These are phyloP conservation scores for Lyophyllum semitale DNA, from an alignment of 768 basidiomycete genomes.

Conservation along the genomic window DNA sequence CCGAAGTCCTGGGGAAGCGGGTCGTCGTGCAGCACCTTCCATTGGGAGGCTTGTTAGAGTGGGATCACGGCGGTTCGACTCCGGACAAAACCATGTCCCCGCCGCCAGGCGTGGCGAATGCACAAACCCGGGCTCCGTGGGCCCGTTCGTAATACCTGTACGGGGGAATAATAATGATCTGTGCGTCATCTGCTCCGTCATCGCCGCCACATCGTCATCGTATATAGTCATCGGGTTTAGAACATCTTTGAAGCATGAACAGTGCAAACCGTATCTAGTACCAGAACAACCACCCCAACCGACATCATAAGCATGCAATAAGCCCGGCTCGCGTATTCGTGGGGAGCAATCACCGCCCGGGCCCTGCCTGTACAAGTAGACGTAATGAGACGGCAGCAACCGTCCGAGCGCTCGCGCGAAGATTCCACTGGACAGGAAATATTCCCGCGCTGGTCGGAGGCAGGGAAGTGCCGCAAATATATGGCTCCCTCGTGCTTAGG, in stretches of 20 bases:
- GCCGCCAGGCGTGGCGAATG: background rate
- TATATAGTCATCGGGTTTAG: background rate
- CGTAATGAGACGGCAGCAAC: slow-evolving; percentile 9
- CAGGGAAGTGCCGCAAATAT: background rate
- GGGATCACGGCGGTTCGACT: slow-evolving; percentile 37
- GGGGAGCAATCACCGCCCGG: background rate
- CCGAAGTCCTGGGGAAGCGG: slow-evolving; percentile 89
- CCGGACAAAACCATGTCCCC: slow-evolving; percentile 5
- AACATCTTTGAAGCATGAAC: background rate
- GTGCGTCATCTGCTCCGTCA: background rate
- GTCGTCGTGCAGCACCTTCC: slow-evolving; percentile 97
- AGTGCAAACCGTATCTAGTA: background rate
- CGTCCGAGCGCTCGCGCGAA: slow-evolving; percentile 19
- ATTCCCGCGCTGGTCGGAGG: slow-evolving; percentile 18
- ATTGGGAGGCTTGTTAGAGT: slow-evolving; percentile 78
- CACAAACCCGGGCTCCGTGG: slow-evolving; percentile 12
- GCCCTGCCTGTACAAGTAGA: background rate
- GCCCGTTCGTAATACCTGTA: slow-evolving; percentile 1
- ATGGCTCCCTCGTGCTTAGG: background rate
- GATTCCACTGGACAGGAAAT: background rate
- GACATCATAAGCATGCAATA: no score
- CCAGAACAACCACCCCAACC: background rate
- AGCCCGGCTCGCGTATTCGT: background rate
- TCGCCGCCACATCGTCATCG: background rate
- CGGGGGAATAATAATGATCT: no score